These are phyloP conservation scores for Friedmanniomyces endolithicus DNA, from an alignment of 495 filamentous ascomycete genomes.

Conservation along the genomic window DNA sequence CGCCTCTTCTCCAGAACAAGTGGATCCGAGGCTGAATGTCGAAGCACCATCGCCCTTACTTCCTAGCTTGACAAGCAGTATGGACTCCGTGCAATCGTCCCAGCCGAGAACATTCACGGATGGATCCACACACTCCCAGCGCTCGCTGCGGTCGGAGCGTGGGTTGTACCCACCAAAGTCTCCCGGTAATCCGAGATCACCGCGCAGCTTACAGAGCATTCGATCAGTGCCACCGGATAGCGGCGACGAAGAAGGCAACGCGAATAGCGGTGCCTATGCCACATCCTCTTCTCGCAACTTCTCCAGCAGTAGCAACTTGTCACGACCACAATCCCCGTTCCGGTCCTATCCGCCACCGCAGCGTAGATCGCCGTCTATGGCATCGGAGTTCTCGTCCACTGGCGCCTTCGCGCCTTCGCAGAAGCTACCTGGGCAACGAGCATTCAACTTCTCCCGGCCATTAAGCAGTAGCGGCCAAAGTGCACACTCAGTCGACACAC, in stretches of 20 bases:
- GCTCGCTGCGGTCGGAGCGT: slow-evolving; percentile 27
- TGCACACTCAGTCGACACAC: slow-evolving; percentile 14
- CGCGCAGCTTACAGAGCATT: slow-evolving; percentile 43
- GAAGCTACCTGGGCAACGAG: slow-evolving; percentile 36
- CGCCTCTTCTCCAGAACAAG: slow-evolving; percentile 39
- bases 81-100: slow-evolving; percentile 25
- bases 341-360: slow-evolving; percentile 44
- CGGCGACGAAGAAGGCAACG: slow-evolving; percentile 42
- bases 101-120: slow-evolving; percentile 22
- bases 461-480: slow-evolving; percentile 50
- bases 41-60: slow-evolving; percentile 13
- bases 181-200: slow-evolving; percentile 27
- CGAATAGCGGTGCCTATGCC: background rate
- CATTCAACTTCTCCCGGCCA: slow-evolving; percentile 89
- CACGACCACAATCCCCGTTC: slow-evolving; percentile 49
- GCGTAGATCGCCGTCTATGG: slow-evolving; percentile 66
- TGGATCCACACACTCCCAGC: slow-evolving; percentile 17
- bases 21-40: slow-evolving; percentile 17
- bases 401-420: slow-evolving; percentile 42
- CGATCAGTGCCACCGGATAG: slow-evolving; percentile 46
- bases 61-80: slow-evolving; percentile 23
- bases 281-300: slow-evolving; percentile 22
- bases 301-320: slow-evolving; percentile 38
- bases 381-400: slow-evolving; percentile 59
- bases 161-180: slow-evolving; percentile 46